Conservation (phyloP, 2,329 filamentous ascomycete genomes). For the Penicillium oxalicum region DNA sequence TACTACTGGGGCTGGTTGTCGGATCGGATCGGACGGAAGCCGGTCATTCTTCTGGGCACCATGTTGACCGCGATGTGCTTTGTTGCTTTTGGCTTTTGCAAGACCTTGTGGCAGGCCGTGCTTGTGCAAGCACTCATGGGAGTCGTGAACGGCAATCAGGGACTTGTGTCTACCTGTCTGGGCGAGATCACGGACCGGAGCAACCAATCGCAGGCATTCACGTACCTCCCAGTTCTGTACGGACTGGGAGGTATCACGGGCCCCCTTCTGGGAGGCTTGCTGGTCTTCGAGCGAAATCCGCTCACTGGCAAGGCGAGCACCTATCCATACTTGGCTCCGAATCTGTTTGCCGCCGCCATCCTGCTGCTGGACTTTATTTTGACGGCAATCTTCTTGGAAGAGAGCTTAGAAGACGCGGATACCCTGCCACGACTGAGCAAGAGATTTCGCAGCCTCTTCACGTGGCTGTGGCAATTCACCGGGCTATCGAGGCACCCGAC, state of each 20-base stretch:
- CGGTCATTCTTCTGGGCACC: constrained; percentile 75
- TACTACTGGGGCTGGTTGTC: constrained; percentile 85
- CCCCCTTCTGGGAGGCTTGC: constrained; percentile 78
- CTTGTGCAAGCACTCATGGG: constrained; percentile 87
- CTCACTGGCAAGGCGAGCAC: constrained; percentile 49
- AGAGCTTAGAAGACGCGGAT: constrained; percentile 68
- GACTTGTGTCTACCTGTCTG: constrained; percentile 85
- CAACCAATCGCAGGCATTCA: constrained; percentile 90
- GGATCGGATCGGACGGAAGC: constrained; percentile 73
- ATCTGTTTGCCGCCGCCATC: constrained; percentile 68
- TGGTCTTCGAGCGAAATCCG: constrained; percentile 61
- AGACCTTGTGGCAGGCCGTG: constrained; percentile 74
- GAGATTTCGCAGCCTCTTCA: constrained; percentile 55
- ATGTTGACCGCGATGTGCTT: constrained; percentile 78
- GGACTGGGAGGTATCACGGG: constrained; percentile 90
- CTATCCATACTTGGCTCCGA: constrained; percentile 81
- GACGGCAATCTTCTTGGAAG: constrained; percentile 74
- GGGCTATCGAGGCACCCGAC: constrained; percentile 52
- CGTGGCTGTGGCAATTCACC: constrained; percentile 65
- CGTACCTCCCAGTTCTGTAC: constrained; percentile 93
- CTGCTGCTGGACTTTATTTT: constrained; percentile 67
- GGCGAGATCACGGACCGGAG: constrained; percentile 92
- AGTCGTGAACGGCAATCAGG: constrained; percentile 88
- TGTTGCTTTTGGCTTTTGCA: constrained; percentile 79
- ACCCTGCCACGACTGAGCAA: constrained; percentile 55